phyloP scores from a whole-genome alignment of 306 rosid genomes.

The Lathyrus tuberosus region DNA sequence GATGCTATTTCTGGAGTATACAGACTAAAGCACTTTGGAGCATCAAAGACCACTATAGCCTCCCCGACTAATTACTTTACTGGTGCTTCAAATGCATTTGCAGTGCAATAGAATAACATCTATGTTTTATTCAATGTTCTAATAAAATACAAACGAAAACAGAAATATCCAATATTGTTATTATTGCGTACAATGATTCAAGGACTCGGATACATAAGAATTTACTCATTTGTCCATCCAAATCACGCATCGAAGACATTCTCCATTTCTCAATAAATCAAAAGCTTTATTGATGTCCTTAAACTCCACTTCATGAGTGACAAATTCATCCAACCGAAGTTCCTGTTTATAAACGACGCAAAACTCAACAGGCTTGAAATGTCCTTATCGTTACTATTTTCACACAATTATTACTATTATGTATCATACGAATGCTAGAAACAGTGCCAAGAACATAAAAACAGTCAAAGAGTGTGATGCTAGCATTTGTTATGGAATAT shows the following conservation, averaged over 20 bases:
- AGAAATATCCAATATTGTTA: background rate
- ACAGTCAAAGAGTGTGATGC: background rate
- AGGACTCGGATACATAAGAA: conserved; percentile 26
- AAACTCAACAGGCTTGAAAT: conserved; percentile 4
- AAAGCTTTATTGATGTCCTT: conserved; percentile 86
- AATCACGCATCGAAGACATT: conserved; percentile 72
- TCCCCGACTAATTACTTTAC: conserved; percentile 60
- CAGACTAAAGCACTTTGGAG: conserved; percentile 75
- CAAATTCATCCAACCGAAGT: conserved; percentile 74
- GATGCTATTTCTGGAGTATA: conserved; percentile 59
- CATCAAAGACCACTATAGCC: conserved; percentile 49
- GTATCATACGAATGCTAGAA: background rate
- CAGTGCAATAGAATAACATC: conserved; percentile 51
- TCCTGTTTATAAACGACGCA: conserved; percentile 31
- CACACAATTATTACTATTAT: background rate
- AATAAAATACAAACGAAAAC: conserved; percentile 32
- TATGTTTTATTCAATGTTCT: background rate
- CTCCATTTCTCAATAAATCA: conserved; percentile 62
- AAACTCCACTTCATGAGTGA: conserved; percentile 66
- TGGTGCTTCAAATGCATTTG: conserved; percentile 75
- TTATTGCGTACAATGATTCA: background rate
- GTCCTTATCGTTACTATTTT: background rate
- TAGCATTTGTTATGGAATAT: background rate
- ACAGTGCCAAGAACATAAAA: background rate
- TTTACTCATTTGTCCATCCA: conserved; percentile 60